phyloP scores from a whole-genome alignment of 768 basidiomycete species.

The Lactifluus subvellereus region DNA sequence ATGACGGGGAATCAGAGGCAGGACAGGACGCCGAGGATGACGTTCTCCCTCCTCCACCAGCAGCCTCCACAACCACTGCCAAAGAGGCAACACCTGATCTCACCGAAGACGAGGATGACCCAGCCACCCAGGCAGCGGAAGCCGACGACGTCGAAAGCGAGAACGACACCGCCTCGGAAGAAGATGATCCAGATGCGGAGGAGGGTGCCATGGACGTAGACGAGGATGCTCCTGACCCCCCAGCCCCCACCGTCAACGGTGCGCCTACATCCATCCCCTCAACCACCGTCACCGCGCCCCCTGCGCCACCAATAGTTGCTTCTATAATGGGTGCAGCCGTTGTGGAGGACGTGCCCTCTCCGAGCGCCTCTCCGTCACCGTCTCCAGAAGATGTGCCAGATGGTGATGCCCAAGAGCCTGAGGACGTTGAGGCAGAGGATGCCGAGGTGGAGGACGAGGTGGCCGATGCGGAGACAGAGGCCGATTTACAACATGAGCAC shows the following conservation, averaged over 20 bases:
- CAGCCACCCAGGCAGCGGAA: slow-evolving; percentile 26
- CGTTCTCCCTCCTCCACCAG: slow-evolving; percentile 30
- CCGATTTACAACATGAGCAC: slow-evolving; percentile 75
- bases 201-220: slow-evolving; percentile 32
- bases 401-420: slow-evolving; percentile 25
- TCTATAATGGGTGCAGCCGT: slow-evolving; percentile 14
- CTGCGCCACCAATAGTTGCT: slow-evolving; percentile 7
- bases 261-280: slow-evolving; percentile 23
- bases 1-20: slow-evolving; percentile 26
- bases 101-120: slow-evolving; percentile 35
- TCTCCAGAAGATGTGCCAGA: slow-evolving; percentile 22
- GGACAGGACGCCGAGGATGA: slow-evolving; percentile 35
- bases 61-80: slow-evolving; percentile 14
- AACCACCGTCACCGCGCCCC: slow-evolving; percentile 20
- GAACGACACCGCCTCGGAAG: slow-evolving; percentile 27
- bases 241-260: slow-evolving; percentile 14
- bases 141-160: slow-evolving; percentile 25
- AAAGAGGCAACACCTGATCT: slow-evolving; percentile 29
- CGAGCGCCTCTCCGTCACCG: slow-evolving; percentile 17
- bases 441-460: slow-evolving; percentile 29
- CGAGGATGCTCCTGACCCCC: slow-evolving; percentile 24
- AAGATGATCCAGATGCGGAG: slow-evolving; percentile 25
- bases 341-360: slow-evolving; percentile 11
- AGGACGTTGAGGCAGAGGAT: slow-evolving; percentile 27
- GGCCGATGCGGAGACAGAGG: slow-evolving; percentile 41